A percentile compares a stretch with the other conserved stretches of the same genome.
Evolutionary conservation across 1,284 basidiomycete species (phyloP).

Genomic region (Ceratobasidium sp.): DNA sequence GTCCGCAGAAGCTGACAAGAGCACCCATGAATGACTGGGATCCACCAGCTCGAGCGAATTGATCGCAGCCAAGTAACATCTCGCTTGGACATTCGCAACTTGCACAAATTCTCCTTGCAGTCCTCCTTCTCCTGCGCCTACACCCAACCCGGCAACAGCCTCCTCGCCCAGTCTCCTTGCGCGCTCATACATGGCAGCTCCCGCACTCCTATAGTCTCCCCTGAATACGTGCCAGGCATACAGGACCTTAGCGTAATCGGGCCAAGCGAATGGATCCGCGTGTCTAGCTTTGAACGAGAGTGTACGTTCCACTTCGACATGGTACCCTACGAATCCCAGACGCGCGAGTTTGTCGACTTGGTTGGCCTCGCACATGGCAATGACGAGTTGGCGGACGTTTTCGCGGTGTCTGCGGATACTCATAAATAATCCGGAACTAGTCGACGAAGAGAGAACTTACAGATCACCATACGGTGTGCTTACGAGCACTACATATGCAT

Average conservation of each 20-base stretch:
- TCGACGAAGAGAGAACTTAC: conserved; percentile 58
- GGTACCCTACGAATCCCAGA: conserved; percentile 86
- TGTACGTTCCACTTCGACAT: conserved; percentile 87
- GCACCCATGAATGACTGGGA: conserved; percentile 83
- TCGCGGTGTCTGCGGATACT: conserved; percentile 69
- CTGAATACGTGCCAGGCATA: conserved; percentile 91
- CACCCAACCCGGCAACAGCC: conserved; percentile 50
- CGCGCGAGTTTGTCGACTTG: conserved; percentile 79
- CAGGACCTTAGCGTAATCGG: conserved; percentile 91
- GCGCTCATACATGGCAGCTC: conserved; percentile 92
- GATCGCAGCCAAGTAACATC: conserved; percentile 82
- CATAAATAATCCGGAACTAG: not conserved
- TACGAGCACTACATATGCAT: conserved; percentile 82
- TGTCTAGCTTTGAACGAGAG: conserved; percentile 95
- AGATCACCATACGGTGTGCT: conserved; percentile 73
- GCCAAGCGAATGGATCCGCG: conserved; percentile 83
- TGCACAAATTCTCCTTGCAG: conserved; percentile 56
- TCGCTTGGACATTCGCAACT: conserved; percentile 79
- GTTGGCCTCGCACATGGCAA: conserved; percentile 92
- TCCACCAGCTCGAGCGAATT: conserved; percentile 88
- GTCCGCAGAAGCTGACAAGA: conserved; percentile 58
- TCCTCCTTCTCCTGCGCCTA: conserved; percentile 3
- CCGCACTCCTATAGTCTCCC: conserved; percentile 88
- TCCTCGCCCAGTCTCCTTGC: conserved; percentile 76
- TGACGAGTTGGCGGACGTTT: conserved; percentile 78